These are phyloP conservation scores for Adiantum capillusveneris DNA, from an alignment of 75 land plant species.

Conservation along the genomic window DNA sequence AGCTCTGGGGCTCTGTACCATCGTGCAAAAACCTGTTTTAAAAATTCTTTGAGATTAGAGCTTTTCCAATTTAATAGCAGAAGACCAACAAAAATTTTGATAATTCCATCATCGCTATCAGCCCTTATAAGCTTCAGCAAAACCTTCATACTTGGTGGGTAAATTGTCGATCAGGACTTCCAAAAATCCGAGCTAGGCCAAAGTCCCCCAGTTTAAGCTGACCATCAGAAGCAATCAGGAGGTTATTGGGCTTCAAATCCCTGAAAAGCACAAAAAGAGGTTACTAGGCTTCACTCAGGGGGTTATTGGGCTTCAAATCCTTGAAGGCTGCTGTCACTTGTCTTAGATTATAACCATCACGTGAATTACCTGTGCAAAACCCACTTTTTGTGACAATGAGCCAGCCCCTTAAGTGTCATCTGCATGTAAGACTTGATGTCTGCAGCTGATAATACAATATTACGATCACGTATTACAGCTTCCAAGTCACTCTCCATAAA, in stretches of 20 bases:
- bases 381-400: slow-evolving; percentile 95
- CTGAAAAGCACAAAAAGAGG: slow-evolving; percentile 23
- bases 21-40: slow-evolving; percentile 82
- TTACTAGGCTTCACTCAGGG: too few species aligned
- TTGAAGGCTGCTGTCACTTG: too few species aligned
- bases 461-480: slow-evolving; percentile 86
- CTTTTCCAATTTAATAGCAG: too few species aligned
- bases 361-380: slow-evolving; percentile 74
- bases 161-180: slow-evolving; percentile 89
- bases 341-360: neutral
- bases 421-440: slow-evolving; percentile 93
- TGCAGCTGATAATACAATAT: slow-evolving; percentile 84
- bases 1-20: slow-evolving; percentile 99
- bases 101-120: too few species aligned
- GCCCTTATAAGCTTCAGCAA: too few species aligned
- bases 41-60: neutral
- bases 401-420: slow-evolving; percentile 95
- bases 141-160: slow-evolving; percentile 70
- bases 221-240: slow-evolving; percentile 76
- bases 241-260: slow-evolving; percentile 97
- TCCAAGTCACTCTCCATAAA: slow-evolving; percentile 99
- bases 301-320: too few species aligned
- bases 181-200: slow-evolving; percentile 95
- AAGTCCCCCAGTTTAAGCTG: slow-evolving; percentile 96
- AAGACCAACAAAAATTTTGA: too few species aligned